Percentiles rank a stretch among this genome's conserved stretches.
phyloP scores from a whole-genome alignment of 108 stramenopile genomes.

The Schizochytrium sp. region DNA sequence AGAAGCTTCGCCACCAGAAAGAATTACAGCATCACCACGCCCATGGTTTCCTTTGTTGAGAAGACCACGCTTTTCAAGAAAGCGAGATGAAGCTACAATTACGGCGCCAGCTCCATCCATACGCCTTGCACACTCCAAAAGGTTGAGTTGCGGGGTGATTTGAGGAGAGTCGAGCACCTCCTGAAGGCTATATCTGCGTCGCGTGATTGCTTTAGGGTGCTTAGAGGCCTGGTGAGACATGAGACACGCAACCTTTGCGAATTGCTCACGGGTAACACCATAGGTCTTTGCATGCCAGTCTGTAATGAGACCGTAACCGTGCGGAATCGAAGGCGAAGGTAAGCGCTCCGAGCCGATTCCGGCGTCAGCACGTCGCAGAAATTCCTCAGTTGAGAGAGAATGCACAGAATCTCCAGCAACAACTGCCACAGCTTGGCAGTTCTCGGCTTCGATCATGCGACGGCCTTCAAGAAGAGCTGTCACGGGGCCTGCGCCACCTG shows the following conservation, averaged over 20 bases:
- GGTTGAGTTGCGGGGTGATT: slow-evolving; percentile 67
- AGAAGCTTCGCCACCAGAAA: slow-evolving; percentile 70
- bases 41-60: slow-evolving; percentile 55
- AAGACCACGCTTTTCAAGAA: slow-evolving; percentile 58
- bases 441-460: slow-evolving; percentile 69
- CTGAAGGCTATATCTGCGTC: slow-evolving; percentile 54
- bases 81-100: slow-evolving; percentile 67
- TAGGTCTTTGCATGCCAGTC: slow-evolving; percentile 66
- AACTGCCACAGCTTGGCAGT: slow-evolving; percentile 69
- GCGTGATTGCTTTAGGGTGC: slow-evolving; percentile 66
- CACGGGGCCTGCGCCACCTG: slow-evolving; percentile 74
- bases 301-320: slow-evolving; percentile 72
- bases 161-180: slow-evolving; percentile 62
- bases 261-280: slow-evolving; percentile 71
- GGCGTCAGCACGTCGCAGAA: slow-evolving; percentile 68
- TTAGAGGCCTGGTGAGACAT: slow-evolving; percentile 69
- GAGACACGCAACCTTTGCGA: slow-evolving; percentile 68
- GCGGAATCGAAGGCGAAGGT: slow-evolving; percentile 66
- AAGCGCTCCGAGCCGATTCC: slow-evolving; percentile 25
- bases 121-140: slow-evolving; percentile 72
- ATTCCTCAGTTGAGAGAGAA: slow-evolving; percentile 64
- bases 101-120: slow-evolving; percentile 73
- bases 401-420: slow-evolving; percentile 72
- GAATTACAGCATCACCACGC: slow-evolving; percentile 48
- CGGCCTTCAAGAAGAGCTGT: slow-evolving; percentile 70